These are phyloP conservation scores for Talaromyces liani DNA, from an alignment of 495 filamentous ascomycete genomes.

Conservation along the genomic window DNA sequence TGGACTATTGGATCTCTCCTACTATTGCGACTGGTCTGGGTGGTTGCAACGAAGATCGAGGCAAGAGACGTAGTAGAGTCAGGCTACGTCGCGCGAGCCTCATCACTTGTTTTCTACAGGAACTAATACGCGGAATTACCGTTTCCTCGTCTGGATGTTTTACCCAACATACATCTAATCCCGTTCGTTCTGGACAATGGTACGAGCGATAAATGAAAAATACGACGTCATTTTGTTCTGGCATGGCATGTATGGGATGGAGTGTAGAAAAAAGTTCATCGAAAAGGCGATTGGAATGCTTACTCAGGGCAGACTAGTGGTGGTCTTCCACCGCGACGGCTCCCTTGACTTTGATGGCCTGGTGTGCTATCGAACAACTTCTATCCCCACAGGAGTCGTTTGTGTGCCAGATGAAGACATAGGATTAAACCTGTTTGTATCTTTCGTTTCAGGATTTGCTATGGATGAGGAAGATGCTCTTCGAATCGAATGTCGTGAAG, in stretches of 20 bases:
- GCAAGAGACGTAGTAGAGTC: constrained; percentile 37
- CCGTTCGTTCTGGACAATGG: constrained; percentile 34
- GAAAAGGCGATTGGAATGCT: constrained; percentile 45
- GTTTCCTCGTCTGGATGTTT: constrained; percentile 39
- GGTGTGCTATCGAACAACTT: constrained; percentile 43
- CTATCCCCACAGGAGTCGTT: constrained; percentile 43
- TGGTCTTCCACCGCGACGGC: constrained; percentile 48
- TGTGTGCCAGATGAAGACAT: constrained; percentile 40
- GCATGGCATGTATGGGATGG: constrained; percentile 60
- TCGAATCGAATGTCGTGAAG: constrained; percentile 38
- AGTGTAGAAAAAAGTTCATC: constrained; percentile 40
- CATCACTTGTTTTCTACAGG: constrained; percentile 39
- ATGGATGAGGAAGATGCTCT: constrained; percentile 32
- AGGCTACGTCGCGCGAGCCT: constrained; percentile 44
- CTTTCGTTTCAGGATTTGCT: constrained; percentile 45
- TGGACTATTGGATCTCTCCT: constrained; percentile 39
- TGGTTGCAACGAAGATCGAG: no score
- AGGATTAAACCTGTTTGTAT: constrained; percentile 43
- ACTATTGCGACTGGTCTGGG: no score
- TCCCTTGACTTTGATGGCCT: constrained; percentile 39
- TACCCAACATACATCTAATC: constrained; percentile 34
- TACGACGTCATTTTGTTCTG: constrained; percentile 56
- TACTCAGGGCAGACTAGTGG: constrained; percentile 39
- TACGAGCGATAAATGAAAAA: constrained; percentile 23
- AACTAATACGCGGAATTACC: constrained; percentile 20